Percentiles rank a stretch among this genome's conserved stretches.
These are phyloP conservation scores for Niveomyces coronatus DNA, from an alignment of 2,329 filamentous ascomycete genomes.

Conservation along the genomic window DNA sequence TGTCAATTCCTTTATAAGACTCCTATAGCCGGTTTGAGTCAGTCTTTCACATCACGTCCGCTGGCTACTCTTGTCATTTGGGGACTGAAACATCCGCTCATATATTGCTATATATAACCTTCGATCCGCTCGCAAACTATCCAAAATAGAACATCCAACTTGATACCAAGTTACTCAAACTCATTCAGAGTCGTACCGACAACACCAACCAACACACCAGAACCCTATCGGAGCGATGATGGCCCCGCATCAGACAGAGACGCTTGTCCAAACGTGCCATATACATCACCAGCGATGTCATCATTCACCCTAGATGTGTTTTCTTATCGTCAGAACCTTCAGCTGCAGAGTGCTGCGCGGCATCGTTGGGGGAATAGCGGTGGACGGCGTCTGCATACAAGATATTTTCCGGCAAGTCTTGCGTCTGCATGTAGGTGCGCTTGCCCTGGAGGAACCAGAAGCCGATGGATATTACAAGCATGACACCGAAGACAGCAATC, in stretches of 20 bases:
- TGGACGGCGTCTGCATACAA: conserved; percentile 10
- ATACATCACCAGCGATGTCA: not conserved
- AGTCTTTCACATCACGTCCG: too few species aligned
- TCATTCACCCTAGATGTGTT: conserved; percentile 6
- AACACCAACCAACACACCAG: not conserved
- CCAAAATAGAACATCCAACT: too few species aligned
- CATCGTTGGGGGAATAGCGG: conserved; percentile 1
- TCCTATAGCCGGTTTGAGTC: too few species aligned
- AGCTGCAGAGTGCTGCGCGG: not conserved
- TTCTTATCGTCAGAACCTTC: conserved; percentile 6
- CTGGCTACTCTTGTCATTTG: too few species aligned
- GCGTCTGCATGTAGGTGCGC: conserved; percentile 18
- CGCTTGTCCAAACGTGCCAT: conserved; percentile 3
- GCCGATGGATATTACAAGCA: conserved; percentile 37
- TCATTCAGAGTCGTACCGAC: too few species aligned
- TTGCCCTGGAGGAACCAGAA: conserved; percentile 42
- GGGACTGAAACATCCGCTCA: too few species aligned
- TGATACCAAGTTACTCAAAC: too few species aligned
- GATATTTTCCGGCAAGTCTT: conserved; percentile 12
- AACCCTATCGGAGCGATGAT: not conserved
- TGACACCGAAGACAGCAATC: conserved; percentile 45
- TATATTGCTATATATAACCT: too few species aligned
- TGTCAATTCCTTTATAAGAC: too few species aligned
- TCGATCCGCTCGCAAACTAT: too few species aligned
- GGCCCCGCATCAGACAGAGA: not conserved